A percentile compares a stretch with the other conserved stretches of the same genome.
These are phyloP conservation scores for Dioszegia hungarica DNA, from an alignment of 768 basidiomycete genomes.

Conservation along the genomic window DNA sequence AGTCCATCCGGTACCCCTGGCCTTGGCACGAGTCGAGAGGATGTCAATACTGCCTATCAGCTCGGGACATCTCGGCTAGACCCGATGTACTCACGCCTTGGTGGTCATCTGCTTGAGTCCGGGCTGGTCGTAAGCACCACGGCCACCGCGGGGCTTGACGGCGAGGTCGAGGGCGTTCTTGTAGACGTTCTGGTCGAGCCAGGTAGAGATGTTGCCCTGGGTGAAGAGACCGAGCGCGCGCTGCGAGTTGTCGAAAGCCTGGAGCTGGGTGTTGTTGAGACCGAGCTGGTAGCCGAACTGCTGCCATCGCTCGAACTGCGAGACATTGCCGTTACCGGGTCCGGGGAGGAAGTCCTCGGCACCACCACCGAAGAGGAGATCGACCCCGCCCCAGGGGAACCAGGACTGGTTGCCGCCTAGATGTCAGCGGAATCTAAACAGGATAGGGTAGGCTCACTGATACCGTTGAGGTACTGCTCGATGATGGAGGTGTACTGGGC, in stretches of 20 bases:
- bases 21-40: conserved; percentile 41
- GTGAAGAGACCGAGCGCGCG: conserved; percentile 49
- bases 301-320: conserved; percentile 35
- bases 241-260: conserved; percentile 36
- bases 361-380: conserved; percentile 45
- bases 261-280: conserved; percentile 44
- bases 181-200: conserved; percentile 51
- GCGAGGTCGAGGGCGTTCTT: conserved; percentile 20
- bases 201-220: conserved; percentile 46
- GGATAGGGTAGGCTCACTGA: conserved; percentile 5
- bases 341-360: conserved; percentile 48
- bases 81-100: conserved; percentile 34
- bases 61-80: not conserved
- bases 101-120: conserved; percentile 52
- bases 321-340: conserved; percentile 27
- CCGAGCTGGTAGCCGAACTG: conserved; percentile 46
- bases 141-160: conserved; percentile 19
- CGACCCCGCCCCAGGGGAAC: conserved; percentile 45
- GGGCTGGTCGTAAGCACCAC: conserved; percentile 44
- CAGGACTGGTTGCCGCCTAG: conserved; percentile 43
- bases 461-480: conserved; percentile 46
- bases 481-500: conserved; percentile 46
- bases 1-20: conserved; percentile 45
- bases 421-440: not conserved
- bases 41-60: conserved; percentile 38